These are phyloP conservation scores for Saposhnikovia divaricata DNA, from an alignment of 129 eudicot genomes.

Conservation along the genomic window DNA sequence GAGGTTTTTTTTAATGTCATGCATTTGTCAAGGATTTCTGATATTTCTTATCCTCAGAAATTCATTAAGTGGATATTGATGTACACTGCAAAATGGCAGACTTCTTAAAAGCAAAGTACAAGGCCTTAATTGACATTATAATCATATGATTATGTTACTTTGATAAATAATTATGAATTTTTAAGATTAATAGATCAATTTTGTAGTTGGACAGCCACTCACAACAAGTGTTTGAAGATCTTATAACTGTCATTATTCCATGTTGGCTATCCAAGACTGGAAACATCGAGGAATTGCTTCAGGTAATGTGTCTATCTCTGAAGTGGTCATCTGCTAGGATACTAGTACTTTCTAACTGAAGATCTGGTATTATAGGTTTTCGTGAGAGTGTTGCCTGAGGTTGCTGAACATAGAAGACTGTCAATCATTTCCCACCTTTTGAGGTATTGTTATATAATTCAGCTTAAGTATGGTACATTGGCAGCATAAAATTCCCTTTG, in stretches of 20 bases:
- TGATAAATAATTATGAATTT: background rate
- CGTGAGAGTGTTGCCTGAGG: constrained; percentile 56
- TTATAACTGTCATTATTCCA: constrained; percentile 73
- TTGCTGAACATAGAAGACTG: constrained; percentile 68
- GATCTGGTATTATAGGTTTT: constrained; percentile 39
- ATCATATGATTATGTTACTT: background rate
- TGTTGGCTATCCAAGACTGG: constrained; percentile 62
- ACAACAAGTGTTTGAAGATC: constrained; percentile 67
- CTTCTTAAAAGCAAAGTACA: background rate
- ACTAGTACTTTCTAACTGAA: constrained; percentile 2
- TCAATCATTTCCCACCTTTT: constrained; percentile 52
- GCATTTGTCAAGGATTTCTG: background rate
- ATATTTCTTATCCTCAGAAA: background rate
- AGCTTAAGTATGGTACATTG: background rate
- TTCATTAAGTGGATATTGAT: background rate
- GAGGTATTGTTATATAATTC: constrained; percentile 36
- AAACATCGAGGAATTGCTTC: constrained; percentile 47
- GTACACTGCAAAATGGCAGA: background rate
- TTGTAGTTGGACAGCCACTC: constrained; percentile 68
- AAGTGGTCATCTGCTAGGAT: background rate
- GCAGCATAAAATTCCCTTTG: constrained; percentile 3
- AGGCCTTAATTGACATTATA: too few relatives aligned
- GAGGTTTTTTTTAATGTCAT: background rate
- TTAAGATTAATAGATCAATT: background rate
- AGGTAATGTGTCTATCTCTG: constrained; percentile 34